phyloP scores from a whole-genome alignment of 2,329 filamentous ascomycete genomes.

The Cadophora sp. region DNA sequence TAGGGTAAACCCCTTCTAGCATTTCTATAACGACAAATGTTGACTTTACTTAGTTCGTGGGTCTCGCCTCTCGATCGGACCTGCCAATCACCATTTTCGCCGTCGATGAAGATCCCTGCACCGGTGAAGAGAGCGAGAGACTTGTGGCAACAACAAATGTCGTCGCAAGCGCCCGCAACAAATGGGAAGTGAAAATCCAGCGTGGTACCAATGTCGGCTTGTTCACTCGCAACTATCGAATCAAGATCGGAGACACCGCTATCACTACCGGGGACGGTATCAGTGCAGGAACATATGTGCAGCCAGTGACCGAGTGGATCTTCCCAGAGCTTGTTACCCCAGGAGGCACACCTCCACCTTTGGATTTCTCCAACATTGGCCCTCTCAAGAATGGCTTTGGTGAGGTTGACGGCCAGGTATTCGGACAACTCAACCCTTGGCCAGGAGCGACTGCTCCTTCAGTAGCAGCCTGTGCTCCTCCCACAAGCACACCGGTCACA shows the following conservation, averaged over 20 bases:
- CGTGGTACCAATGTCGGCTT: slow-evolving; percentile 38
- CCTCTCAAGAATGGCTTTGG: slow-evolving; percentile 44
- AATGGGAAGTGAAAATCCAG: slow-evolving; percentile 47
- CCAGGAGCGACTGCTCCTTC: slow-evolving; percentile 13
- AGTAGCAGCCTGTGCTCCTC: slow-evolving; percentile 1
- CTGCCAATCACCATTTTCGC: slow-evolving; percentile 47
- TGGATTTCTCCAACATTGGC: slow-evolving; percentile 47
- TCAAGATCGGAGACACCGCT: slow-evolving; percentile 45
- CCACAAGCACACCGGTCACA: background rate
- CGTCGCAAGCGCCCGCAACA: slow-evolving; percentile 46
- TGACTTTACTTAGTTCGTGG: slow-evolving; percentile 43
- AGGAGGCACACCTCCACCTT: slow-evolving; percentile 43
- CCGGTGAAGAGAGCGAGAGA: slow-evolving; percentile 47
- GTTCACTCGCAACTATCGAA: slow-evolving; percentile 51
- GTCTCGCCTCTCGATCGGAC: slow-evolving; percentile 48
- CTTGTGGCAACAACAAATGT: slow-evolving; percentile 44
- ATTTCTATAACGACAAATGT: background rate
- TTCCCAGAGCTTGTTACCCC: slow-evolving; percentile 50
- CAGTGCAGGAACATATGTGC: slow-evolving; percentile 50
- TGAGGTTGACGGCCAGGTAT: slow-evolving; percentile 41
- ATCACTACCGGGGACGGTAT: slow-evolving; percentile 48
- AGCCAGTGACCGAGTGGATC: slow-evolving; percentile 52
- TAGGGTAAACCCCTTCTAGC: slow-evolving; percentile 24
- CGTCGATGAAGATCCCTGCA: slow-evolving; percentile 52
- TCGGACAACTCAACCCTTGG: slow-evolving; percentile 48